Evolutionary conservation across 2,329 filamentous ascomycete genomes (phyloP).

Genomic region (Huntiella bhutanensis): DNA sequence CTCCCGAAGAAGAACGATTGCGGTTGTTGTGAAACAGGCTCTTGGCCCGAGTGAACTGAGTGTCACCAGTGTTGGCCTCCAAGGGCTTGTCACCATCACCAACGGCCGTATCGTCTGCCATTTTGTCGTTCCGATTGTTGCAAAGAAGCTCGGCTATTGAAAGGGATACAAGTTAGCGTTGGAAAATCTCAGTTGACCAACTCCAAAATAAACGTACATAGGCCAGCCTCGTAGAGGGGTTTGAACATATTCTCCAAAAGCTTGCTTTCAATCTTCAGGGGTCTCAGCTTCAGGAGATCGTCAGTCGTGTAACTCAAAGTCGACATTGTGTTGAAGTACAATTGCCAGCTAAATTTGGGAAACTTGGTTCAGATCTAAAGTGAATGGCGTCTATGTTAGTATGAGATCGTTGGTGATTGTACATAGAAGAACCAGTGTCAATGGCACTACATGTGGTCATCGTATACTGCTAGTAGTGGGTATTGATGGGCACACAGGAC

Average conservation of each 20-base stretch:
- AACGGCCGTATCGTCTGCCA: neutral
- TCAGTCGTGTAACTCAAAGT: slow-evolving; percentile 9
- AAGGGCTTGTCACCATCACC: neutral
- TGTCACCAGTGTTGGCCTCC: neutral
- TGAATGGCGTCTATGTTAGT: no score
- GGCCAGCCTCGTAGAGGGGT: slow-evolving; percentile 9
- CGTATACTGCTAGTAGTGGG: no score
- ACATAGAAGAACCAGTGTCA: no score
- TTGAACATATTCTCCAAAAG: slow-evolving; percentile 10
- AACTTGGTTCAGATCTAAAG: slow-evolving; percentile 24
- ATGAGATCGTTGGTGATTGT: no score
- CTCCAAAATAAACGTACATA: slow-evolving; percentile 9
- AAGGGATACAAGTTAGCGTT: slow-evolving; percentile 1
- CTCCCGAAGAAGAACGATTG: slow-evolving; percentile 7
- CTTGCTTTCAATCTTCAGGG: slow-evolving; percentile 4
- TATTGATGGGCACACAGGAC: no score
- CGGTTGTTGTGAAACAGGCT: slow-evolving; percentile 7
- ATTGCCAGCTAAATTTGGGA: slow-evolving; percentile 35
- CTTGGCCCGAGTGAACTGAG: slow-evolving; percentile 5
- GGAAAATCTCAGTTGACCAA: neutral
- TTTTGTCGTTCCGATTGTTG: neutral
- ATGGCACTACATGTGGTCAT: no score
- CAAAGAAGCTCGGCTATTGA: slow-evolving; percentile 4
- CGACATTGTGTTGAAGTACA: slow-evolving; percentile 7
- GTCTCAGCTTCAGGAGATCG: slow-evolving; percentile 10